Evolutionary conservation across 2,329 filamentous ascomycete species (phyloP).

Genomic region (Nectriaceae sp.): DNA sequence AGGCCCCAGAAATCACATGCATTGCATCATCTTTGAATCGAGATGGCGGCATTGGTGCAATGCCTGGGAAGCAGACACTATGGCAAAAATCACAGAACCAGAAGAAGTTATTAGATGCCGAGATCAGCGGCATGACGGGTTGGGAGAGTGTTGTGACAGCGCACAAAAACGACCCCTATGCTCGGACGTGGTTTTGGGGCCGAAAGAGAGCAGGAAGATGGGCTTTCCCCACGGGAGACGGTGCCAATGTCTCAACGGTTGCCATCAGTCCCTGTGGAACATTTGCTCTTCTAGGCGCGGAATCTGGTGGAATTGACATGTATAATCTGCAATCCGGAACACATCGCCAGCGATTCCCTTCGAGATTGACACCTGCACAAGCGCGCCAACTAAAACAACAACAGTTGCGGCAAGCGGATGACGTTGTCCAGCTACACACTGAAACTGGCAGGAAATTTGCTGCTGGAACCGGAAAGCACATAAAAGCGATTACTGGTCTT

Average conservation of each 20-base stretch:
- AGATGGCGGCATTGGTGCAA: constrained; percentile 88
- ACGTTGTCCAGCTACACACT: constrained; percentile 56
- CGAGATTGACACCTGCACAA: constrained; percentile 74
- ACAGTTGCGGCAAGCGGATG: constrained; percentile 59
- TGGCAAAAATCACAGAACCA: constrained; percentile 78
- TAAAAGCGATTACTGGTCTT: constrained; percentile 79
- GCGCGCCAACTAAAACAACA: constrained; percentile 73
- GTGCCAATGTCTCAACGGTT: constrained; percentile 80
- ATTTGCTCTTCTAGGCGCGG: constrained; percentile 88
- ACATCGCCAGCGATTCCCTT: constrained; percentile 85
- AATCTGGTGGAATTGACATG: constrained; percentile 83
- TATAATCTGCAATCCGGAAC: constrained; percentile 94
- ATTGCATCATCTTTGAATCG: constrained; percentile 91
- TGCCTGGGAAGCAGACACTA: constrained; percentile 74
- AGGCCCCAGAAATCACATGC: constrained; percentile 88
- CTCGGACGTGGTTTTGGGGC: constrained; percentile 98
- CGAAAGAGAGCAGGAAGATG: constrained; percentile 90
- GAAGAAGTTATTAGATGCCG: constrained; percentile 65
- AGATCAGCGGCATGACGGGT: constrained; percentile 76
- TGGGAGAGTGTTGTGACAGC: constrained; percentile 98
- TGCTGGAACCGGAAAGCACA: constrained; percentile 71
- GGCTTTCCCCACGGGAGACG: constrained; percentile 86
- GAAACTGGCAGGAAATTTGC: constrained; percentile 45
- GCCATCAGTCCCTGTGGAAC: constrained; percentile 90
- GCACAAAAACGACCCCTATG: constrained; percentile 80